Conservation (phyloP, 2,329 filamentous ascomycete species). For the Pseudogymnoascus sp. region DNA sequence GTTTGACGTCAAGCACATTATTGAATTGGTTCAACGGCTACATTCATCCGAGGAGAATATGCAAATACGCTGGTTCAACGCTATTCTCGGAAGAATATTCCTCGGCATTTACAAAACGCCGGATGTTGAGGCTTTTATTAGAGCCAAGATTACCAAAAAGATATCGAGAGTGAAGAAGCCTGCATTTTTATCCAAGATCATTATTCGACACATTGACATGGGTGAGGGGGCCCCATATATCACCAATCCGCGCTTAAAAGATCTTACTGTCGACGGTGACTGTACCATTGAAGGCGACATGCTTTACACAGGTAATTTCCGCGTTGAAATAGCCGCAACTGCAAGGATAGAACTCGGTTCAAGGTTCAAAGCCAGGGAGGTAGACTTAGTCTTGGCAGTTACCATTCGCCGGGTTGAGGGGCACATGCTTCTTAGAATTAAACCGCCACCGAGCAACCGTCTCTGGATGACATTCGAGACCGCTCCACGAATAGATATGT, state of each 20-base stretch:
- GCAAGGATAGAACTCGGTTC: conserved; percentile 83
- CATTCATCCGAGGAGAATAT: conserved; percentile 88
- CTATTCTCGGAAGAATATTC: conserved; percentile 79
- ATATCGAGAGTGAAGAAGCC: conserved; percentile 90
- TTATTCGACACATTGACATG: conserved; percentile 74
- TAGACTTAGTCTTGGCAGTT: conserved; percentile 80
- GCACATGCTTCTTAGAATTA: conserved; percentile 76
- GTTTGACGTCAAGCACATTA: conserved; percentile 79
- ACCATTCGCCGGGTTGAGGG: conserved; percentile 80
- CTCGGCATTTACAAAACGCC: conserved; percentile 78
- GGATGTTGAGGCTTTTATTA: conserved; percentile 70
- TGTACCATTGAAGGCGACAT: conserved; percentile 80
- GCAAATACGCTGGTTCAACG: conserved; percentile 91
- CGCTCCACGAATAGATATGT: conserved; percentile 89
- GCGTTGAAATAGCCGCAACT: conserved; percentile 84
- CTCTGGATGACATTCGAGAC: conserved; percentile 93
- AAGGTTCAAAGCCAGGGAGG: conserved; percentile 82
- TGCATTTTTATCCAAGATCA: conserved; percentile 76
- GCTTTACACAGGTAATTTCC: conserved; percentile 81
- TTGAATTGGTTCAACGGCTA: conserved; percentile 79
- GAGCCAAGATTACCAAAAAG: conserved; percentile 88
- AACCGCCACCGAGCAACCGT: conserved; percentile 89
- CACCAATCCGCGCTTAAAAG: conserved; percentile 79
- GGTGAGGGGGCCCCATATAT: conserved; percentile 82
- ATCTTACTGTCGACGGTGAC: conserved; percentile 86